Conservation (phyloP, 1,284 basidiomycete genomes). For the Fomitopsis palustris region DNA sequence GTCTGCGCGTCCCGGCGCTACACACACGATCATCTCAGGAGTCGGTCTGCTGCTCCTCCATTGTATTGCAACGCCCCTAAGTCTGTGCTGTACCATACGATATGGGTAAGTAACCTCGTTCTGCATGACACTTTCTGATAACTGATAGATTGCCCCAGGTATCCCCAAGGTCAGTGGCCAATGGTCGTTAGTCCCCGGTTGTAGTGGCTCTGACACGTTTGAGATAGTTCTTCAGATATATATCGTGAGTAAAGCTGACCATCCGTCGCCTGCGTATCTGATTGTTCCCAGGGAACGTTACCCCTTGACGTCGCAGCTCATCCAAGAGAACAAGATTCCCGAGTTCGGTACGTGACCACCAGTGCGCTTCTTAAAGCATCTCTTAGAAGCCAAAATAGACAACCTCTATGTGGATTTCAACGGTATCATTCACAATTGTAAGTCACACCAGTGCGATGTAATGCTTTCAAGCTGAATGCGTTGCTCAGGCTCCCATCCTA, state of each 20-base stretch:
- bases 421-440: slow-evolving; percentile 97
- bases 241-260: slow-evolving; percentile 53
- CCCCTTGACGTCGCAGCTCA: slow-evolving; percentile 96
- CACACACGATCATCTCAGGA: not conserved
- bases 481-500: slow-evolving; percentile 79
- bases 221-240: slow-evolving; percentile 76
- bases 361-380: slow-evolving; percentile 8
- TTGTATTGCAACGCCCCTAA: not conserved
- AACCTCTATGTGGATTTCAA: slow-evolving; percentile 97
- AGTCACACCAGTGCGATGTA: slow-evolving; percentile 19
- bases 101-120: not conserved
- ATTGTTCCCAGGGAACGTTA: slow-evolving; percentile 79
- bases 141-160: slow-evolving; percentile 5
- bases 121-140: not conserved
- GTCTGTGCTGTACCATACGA: not conserved
- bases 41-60: not conserved
- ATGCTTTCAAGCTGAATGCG: not conserved
- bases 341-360: slow-evolving; percentile 66
- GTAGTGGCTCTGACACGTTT: not conserved
- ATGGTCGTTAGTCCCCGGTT: not conserved
- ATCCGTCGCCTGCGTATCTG: slow-evolving; percentile 2
- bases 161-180: slow-evolving; percentile 21
- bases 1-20: not conserved
- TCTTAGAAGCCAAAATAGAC: slow-evolving; percentile 41
- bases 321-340: slow-evolving; percentile 95